These are phyloP conservation scores for Pseudoturritis turrita DNA, from an alignment of 345 rosid genomes.

Conservation along the genomic window DNA sequence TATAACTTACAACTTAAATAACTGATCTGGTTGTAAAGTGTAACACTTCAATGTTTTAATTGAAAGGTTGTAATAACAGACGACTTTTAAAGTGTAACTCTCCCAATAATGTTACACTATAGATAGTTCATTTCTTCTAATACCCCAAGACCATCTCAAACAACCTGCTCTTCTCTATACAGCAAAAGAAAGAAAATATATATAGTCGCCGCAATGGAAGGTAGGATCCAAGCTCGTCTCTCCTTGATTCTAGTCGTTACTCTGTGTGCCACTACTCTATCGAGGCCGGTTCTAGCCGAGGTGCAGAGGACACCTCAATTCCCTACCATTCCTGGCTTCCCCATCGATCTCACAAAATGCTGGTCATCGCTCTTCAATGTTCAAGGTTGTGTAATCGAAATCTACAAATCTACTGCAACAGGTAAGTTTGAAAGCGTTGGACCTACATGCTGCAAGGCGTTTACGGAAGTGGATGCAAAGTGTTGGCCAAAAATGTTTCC, in stretches of 20 bases:
- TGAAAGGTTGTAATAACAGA: neutral
- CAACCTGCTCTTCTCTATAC: neutral
- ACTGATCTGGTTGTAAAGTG: neutral
- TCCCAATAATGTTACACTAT: neutral
- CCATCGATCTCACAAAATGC: neutral
- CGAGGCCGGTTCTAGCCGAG: neutral
- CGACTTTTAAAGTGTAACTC: neutral
- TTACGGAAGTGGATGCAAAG: neutral
- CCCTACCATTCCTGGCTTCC: neutral
- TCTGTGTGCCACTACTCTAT: neutral
- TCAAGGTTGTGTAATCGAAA: neutral
- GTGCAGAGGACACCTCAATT: neutral
- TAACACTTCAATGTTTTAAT: neutral
- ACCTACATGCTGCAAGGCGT: neutral
- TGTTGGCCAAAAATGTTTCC: slow-evolving; percentile 1
- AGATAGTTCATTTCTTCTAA: neutral
- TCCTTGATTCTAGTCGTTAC: neutral
- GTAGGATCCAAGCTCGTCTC: neutral
- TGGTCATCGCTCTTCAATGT: neutral
- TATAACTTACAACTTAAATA: neutral
- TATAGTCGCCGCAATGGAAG: neutral
- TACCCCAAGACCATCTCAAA: neutral
- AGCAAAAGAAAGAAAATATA: neutral
- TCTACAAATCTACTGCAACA: neutral
- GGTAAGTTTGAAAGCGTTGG: neutral